Conservation (phyloP, 768 basidiomycete genomes). For the Tulasnella sp. region DNA sequence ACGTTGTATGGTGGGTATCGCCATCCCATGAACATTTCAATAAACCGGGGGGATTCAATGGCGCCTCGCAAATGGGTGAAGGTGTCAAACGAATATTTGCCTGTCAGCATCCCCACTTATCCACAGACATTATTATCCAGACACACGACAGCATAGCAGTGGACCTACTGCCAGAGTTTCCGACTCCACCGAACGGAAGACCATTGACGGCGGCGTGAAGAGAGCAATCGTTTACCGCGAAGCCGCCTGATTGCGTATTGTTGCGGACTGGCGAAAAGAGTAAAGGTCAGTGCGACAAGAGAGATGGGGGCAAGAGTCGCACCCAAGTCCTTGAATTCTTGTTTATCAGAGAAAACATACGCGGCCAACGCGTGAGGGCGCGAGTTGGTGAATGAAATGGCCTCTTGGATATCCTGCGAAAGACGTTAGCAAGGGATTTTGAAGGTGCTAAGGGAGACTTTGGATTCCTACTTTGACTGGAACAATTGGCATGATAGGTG, state of each 20-base stretch:
- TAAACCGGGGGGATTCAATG: slow-evolving; percentile 31
- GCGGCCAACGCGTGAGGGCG: slow-evolving; percentile 43
- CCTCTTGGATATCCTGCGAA: slow-evolving; percentile 22
- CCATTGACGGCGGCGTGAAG: slow-evolving; percentile 29
- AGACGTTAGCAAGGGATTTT: no score
- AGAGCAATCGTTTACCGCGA: slow-evolving; percentile 49
- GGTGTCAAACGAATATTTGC: slow-evolving; percentile 43
- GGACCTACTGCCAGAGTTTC: slow-evolving; percentile 2
- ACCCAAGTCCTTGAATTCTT: slow-evolving; percentile 24
- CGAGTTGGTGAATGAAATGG: slow-evolving; percentile 22
- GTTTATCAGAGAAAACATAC: slow-evolving; percentile 49
- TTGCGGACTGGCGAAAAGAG: slow-evolving; percentile 34
- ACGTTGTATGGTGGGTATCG: neutral
- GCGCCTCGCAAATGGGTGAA: slow-evolving; percentile 50
- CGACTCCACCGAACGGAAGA: slow-evolving; percentile 17
- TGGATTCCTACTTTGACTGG: neutral
- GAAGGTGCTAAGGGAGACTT: no score
- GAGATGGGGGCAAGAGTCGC: neutral
- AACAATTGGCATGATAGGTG: neutral
- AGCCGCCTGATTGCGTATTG: slow-evolving; percentile 43
- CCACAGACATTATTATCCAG: neutral
- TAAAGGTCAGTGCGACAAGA: neutral
- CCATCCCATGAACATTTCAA: neutral
- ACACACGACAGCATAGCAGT: neutral
- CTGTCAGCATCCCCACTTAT: slow-evolving; percentile 39